These are phyloP conservation scores for Mycena pura DNA, from an alignment of 768 basidiomycete species.

Conservation along the genomic window DNA sequence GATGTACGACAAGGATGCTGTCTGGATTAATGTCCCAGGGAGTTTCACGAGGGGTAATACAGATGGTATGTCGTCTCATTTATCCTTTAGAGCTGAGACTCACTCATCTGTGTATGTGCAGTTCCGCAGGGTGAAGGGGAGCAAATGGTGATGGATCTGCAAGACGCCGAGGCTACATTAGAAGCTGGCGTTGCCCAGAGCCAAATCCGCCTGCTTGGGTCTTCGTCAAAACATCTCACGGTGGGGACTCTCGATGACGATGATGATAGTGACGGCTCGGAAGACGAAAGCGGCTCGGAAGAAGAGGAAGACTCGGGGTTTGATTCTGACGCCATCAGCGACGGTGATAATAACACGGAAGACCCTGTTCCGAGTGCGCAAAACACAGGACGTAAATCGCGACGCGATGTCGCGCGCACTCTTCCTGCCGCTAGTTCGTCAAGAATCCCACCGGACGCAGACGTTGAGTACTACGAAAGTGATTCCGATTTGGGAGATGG, in stretches of 20 bases:
- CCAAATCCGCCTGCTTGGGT: constrained; percentile 82
- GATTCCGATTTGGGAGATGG: constrained; percentile 74
- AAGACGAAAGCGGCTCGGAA: constrained; percentile 40
- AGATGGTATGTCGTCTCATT: constrained; percentile 53
- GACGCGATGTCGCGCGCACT: constrained; percentile 52
- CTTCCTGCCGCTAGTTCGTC: constrained; percentile 40
- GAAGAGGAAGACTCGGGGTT: constrained; percentile 40
- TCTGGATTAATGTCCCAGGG: constrained; percentile 97
- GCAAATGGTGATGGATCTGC: constrained; percentile 96
- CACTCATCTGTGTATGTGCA: constrained; percentile 34
- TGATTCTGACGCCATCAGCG: constrained; percentile 30
- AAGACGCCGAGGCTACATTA: constrained; percentile 83
- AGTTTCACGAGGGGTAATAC: constrained; percentile 84
- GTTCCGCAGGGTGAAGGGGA: constrained; percentile 92
- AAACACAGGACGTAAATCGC: constrained; percentile 60
- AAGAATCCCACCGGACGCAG: constrained; percentile 44
- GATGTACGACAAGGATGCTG: constrained; percentile 97
- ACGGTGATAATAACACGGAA: constrained; percentile 41
- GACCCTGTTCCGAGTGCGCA: constrained; percentile 34
- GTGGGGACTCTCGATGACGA: constrained; percentile 49
- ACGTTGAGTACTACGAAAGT: constrained; percentile 76
- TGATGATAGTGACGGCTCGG: constrained; percentile 40
- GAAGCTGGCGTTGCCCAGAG: constrained; percentile 83
- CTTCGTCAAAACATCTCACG: constrained; percentile 75
- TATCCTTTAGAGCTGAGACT: neutral